Evolutionary conservation across 164 flowering plant species (phyloP).

Genomic region (Hamamelis virginiana): DNA sequence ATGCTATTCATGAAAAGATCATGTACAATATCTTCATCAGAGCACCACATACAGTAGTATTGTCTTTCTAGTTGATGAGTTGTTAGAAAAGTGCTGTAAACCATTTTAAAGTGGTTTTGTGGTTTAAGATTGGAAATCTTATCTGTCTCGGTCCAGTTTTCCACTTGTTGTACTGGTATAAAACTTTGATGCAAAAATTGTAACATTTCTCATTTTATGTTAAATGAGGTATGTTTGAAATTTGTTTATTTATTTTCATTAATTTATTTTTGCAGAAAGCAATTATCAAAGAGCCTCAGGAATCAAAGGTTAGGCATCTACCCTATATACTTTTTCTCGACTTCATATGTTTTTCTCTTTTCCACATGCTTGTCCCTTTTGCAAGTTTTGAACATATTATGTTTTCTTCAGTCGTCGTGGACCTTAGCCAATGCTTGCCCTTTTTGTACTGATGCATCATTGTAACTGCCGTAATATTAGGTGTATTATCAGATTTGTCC

Average conservation of each 20-base stretch:
- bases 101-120: too few species aligned
- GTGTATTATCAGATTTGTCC: too few species aligned
- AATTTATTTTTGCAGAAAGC: constrained; percentile 63
- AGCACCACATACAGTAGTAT: too few species aligned
- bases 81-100: too few species aligned
- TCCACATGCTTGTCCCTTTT: too few species aligned
- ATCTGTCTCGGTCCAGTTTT: too few species aligned
- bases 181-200: not conserved
- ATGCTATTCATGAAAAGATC: too few species aligned
- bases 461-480: too few species aligned
- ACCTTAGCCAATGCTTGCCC: not conserved
- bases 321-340: not conserved
- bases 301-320: constrained; percentile 58
- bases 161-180: too few species aligned
- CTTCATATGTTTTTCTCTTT: not conserved
- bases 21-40: too few species aligned
- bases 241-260: not conserved
- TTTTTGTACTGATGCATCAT: not conserved
- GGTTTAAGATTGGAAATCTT: too few species aligned
- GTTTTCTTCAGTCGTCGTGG: not conserved
- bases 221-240: not conserved
- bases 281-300: constrained; percentile 67
- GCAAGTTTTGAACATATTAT: not conserved
- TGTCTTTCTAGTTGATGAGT: too few species aligned
- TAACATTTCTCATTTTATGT: not conserved